Base-by-base conservation (phyloP, 2,329 filamentous ascomycete genomes). In the Shiraia sp. region DNA sequence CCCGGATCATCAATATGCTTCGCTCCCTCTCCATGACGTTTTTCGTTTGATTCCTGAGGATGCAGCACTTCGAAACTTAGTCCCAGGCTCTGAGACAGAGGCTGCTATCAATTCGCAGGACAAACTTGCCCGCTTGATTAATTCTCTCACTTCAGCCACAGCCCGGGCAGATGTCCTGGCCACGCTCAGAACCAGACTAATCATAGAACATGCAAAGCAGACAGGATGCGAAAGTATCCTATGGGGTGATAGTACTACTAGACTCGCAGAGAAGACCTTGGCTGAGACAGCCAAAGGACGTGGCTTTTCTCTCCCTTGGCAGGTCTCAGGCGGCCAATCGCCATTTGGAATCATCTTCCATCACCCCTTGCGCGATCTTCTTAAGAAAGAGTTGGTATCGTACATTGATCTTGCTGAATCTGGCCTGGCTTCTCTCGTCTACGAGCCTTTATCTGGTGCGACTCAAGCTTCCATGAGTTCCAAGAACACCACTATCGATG, bases 251-350 rank as follows among this genome's bases (percentile, higher is more conserved):
- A 95, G 83, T 53, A 96, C 93, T 14, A 96, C 90, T 4, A 82
- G 85, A 12, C 82, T 99, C 22, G 92, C 93, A 3, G 89, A 92
- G 54, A 84, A 89, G 59, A 88, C 90, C 0, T 80, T 99, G 10
- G 79, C 89, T 6, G 89, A 93, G 71, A 90, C 92, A 2, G 90
- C 92, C 16, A 96, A 96, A 71, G 93, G 93, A 1, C 81, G 92
- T 34, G 93, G 92, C 1, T 90, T 86, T 54, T 82, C 87, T 4
- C 72, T 97, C 14, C 88, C 91, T 1, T 92, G 86, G 83, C 82
- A 88, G 55, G 81, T 91, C 12, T 82, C 84, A 36, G 93, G 97
- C 65, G 90, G 90, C 4, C 70, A 76, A 32, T 79, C 80, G 8
- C 77, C 79, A 1, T 76, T 76, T 58, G 80, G 77, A 13, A 57